phyloP scores from a whole-genome alignment of 208 protist genomes.

The Trypanosoma rangeli region DNA sequence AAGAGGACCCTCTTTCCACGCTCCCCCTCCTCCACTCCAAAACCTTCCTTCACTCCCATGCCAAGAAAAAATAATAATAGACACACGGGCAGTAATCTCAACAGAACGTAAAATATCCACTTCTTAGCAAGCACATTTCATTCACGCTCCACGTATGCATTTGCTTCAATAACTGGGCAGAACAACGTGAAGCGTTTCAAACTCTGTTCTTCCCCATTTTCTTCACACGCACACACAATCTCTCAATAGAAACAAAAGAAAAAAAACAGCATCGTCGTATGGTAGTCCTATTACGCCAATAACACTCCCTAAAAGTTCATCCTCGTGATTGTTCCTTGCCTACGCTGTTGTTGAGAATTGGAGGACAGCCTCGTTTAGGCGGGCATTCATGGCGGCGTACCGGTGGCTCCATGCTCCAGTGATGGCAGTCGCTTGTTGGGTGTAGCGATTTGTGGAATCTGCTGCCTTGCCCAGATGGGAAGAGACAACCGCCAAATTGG shows the following conservation, averaged over 20 bases:
- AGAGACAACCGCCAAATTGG: constrained; percentile 74
- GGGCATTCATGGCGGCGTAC: constrained; percentile 31
- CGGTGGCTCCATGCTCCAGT: constrained; percentile 40
- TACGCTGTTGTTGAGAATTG: constrained; percentile 29
- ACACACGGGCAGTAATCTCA: not conserved
- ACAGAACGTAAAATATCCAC: not conserved
- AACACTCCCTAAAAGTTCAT: not conserved
- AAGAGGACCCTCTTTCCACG: not conserved
- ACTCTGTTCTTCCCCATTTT: not conserved
- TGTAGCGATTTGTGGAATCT: constrained; percentile 60
- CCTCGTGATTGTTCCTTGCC: not conserved
- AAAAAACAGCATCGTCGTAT: not conserved
- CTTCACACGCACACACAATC: not conserved
- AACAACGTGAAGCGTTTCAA: not conserved
- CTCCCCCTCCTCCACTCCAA: not conserved
- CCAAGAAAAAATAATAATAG: not conserved
- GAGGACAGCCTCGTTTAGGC: constrained; percentile 54
- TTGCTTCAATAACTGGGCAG: not conserved
- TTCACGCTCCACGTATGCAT: not conserved
- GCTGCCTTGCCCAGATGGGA: constrained; percentile 49
- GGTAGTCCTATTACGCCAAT: not conserved
- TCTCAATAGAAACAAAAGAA: constrained; percentile 4
- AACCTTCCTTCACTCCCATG: not conserved
- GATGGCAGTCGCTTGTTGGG: constrained; percentile 40
- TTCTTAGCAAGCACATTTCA: not conserved